Conservation (phyloP, 495 filamentous ascomycete genomes). For the Trypethelium eluteriae region DNA sequence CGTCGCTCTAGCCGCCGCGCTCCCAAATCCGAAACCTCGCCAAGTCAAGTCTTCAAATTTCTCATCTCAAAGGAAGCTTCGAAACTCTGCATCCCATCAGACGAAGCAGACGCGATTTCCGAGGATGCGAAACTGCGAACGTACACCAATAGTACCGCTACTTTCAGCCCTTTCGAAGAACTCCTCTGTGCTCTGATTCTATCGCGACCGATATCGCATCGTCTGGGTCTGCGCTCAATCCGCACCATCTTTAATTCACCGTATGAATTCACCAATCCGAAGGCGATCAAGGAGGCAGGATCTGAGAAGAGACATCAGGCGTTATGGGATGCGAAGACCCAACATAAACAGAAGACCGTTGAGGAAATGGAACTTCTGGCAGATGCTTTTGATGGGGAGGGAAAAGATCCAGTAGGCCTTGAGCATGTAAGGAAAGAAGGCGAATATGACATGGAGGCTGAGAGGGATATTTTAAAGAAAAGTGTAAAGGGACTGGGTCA, state of each 20-base stretch:
- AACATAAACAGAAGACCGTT: conserved; percentile 25
- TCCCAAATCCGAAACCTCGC: conserved; percentile 15
- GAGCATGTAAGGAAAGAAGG: conserved; percentile 17
- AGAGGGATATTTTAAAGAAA: conserved; percentile 20
- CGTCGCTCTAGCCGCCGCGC: conserved; percentile 20
- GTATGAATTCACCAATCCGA: conserved; percentile 27
- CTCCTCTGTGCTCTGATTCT: conserved; percentile 32
- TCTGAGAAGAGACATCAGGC: conserved; percentile 26
- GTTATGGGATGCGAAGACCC: conserved; percentile 32
- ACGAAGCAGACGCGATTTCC: conserved; percentile 28
- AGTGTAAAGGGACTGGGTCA: conserved; percentile 32
- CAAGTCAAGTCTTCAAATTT: conserved; percentile 26
- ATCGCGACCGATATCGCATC: conserved; percentile 33
- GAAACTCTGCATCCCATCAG: conserved; percentile 30
- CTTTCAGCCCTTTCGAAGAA: conserved; percentile 33
- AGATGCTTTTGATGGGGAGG: conserved; percentile 19
- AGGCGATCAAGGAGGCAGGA: conserved; percentile 26
- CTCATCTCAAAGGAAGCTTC: conserved; percentile 28
- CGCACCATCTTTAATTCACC: conserved; percentile 35
- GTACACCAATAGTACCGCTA: conserved; percentile 24
- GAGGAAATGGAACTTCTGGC: conserved; percentile 20
- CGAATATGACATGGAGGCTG: conserved; percentile 14
- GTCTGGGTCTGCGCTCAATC: conserved; percentile 32
- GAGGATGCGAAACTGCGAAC: conserved; percentile 21
- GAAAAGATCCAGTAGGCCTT: conserved; percentile 17